Percentiles rank a stretch among this genome's conserved stretches.
Evolutionary conservation across 495 filamentous ascomycete genomes (phyloP).

Genomic region (Xylaria castorea): DNA sequence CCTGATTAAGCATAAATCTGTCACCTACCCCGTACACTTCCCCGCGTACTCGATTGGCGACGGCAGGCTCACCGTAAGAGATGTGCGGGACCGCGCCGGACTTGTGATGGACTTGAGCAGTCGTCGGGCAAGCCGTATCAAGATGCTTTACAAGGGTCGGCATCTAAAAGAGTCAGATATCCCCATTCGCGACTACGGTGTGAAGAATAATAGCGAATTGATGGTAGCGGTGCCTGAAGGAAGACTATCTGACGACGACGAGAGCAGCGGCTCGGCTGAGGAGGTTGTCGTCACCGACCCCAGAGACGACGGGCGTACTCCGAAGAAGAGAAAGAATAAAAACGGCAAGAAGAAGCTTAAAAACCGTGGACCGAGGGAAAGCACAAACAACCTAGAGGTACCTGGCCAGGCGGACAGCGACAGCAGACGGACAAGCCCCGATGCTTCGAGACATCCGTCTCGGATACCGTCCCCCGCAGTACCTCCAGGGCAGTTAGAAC

Average conservation of each 20-base stretch:
- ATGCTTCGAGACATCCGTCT: conserved; percentile 39
- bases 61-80: conserved; percentile 71
- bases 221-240: conserved; percentile 59
- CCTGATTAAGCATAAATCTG: conserved; percentile 72
- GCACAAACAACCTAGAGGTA: conserved; percentile 43
- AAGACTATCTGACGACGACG: conserved; percentile 56
- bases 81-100: conserved; percentile 69
- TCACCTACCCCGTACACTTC: conserved; percentile 79
- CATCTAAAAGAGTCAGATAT: conserved; percentile 69
- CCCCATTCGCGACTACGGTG: conserved; percentile 74
- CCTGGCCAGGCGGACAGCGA: conserved; percentile 32
- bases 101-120: conserved; percentile 66
- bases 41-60: conserved; percentile 82
- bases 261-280: conserved; percentile 59
- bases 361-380: conserved; percentile 46
- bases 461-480: conserved; percentile 39
- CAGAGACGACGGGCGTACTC: conserved; percentile 33
- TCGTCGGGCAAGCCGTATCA: conserved; percentile 61
- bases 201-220: conserved; percentile 82
- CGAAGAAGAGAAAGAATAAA: conserved; percentile 51
- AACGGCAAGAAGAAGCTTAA: conserved; percentile 42
- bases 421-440: conserved; percentile 30
- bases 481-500: conserved; percentile 64
- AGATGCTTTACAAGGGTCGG: conserved; percentile 83
- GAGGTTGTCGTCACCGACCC: conserved; percentile 46